Conservation (phyloP, 2,329 filamentous ascomycete species). For the Aspergillus proliferans region DNA sequence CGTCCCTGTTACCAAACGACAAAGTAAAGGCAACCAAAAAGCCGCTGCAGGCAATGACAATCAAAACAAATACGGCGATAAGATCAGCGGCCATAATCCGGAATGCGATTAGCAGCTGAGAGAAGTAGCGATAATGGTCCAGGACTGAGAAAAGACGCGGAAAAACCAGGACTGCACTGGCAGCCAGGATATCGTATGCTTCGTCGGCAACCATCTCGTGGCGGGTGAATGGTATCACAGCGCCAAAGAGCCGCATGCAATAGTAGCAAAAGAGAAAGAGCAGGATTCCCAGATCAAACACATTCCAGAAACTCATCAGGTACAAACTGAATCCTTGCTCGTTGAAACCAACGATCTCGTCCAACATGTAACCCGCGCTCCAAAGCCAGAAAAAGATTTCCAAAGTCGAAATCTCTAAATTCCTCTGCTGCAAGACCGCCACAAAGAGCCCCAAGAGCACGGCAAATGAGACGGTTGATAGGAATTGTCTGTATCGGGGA, state of each 20-base stretch:
- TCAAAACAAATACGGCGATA: conserved; percentile 74
- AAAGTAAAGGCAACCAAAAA: conserved; percentile 94
- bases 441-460: conserved; percentile 80
- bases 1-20: conserved; percentile 57
- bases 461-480: conserved; percentile 81
- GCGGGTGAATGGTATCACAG: conserved; percentile 68
- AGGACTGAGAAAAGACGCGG: conserved; percentile 87
- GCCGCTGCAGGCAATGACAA: conserved; percentile 82
- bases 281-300: conserved; percentile 86
- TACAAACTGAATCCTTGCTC: conserved; percentile 95
- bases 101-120: conserved; percentile 87
- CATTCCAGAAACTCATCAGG: conserved; percentile 97
- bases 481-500: conserved; percentile 81
- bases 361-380: conserved; percentile 94
- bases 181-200: conserved; percentile 90
- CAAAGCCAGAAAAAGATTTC: conserved; percentile 96
- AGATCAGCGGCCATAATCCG: conserved; percentile 89
- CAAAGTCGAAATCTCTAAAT: conserved; percentile 71
- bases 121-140: conserved; percentile 94
- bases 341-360: conserved; percentile 92
- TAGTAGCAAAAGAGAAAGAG: conserved; percentile 83
- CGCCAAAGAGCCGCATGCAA: conserved; percentile 78
- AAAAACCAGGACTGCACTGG: conserved; percentile 82
- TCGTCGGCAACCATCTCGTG: conserved; percentile 67
- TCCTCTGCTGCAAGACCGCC: conserved; percentile 69